phyloP scores from a whole-genome alignment of 257 asterid genomes.

The Rauvolfia tetraphylla region DNA sequence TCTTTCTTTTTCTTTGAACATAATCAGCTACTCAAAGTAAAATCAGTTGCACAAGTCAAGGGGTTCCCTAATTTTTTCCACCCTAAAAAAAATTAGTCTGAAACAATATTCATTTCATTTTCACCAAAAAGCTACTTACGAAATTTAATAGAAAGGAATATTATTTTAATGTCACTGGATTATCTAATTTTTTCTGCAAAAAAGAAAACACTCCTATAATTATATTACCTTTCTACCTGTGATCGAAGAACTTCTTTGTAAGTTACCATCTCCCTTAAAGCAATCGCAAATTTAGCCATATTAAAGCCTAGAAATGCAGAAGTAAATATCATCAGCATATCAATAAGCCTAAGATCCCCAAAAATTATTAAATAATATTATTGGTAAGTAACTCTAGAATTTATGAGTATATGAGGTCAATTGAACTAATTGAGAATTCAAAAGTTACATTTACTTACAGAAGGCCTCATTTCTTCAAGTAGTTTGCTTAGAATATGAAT shows the following conservation, averaged over 20 bases:
- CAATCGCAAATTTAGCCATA: conserved; percentile 82
- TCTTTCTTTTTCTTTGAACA: too few species aligned
- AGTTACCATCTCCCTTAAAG: conserved; percentile 85
- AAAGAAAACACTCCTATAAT: too few species aligned
- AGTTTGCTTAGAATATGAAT: not conserved
- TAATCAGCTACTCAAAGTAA: too few species aligned
- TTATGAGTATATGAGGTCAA: not conserved
- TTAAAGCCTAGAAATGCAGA: conserved; percentile 66
- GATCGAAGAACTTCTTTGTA: conserved; percentile 92
- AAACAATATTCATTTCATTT: too few species aligned
- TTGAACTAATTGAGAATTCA: not conserved
- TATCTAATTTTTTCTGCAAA: too few species aligned
- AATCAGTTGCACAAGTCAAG: too few species aligned
- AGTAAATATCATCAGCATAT: conserved; percentile 25
- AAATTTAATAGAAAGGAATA: too few species aligned
- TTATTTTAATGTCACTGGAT: too few species aligned
- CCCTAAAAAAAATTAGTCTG: too few species aligned
- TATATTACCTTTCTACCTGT: conserved; percentile 59
- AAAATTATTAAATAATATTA: not conserved
- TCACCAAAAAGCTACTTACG: too few species aligned
- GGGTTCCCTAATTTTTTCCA: too few species aligned
- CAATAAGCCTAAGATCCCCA: not conserved
- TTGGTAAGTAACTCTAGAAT: not conserved
- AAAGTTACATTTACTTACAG: not conserved
- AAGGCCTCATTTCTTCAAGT: not conserved